A percentile compares a stretch with the other conserved stretches of the same genome.
phyloP scores from a whole-genome alignment of 495 filamentous ascomycete genomes.

The Paragyromitra xinjiangensis region DNA sequence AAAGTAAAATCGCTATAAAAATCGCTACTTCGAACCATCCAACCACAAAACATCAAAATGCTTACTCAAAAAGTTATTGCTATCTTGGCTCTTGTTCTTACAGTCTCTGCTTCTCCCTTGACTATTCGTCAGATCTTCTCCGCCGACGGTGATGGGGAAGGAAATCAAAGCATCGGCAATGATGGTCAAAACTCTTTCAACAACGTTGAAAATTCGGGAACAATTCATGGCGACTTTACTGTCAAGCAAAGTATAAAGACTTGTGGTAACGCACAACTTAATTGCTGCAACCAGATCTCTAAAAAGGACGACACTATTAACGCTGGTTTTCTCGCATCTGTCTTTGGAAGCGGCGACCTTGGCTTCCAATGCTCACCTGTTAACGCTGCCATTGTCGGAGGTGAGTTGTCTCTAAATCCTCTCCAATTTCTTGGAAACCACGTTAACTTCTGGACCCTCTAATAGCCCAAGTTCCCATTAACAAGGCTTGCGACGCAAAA shows the following conservation, averaged over 20 bases:
- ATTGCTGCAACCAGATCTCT: constrained; percentile 20
- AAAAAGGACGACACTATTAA: constrained; percentile 21
- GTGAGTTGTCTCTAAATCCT: background rate
- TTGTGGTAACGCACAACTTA: constrained; percentile 39
- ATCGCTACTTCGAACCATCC: background rate
- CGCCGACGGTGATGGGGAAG: background rate
- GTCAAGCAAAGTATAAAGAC: constrained; percentile 18
- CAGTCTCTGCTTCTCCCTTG: constrained; percentile 26
- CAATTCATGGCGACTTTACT: constrained; percentile 22
- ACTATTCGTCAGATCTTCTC: background rate
- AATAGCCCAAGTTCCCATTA: constrained; percentile 9
- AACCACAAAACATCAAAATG: constrained; percentile 10
- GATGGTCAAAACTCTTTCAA: constrained; percentile 33
- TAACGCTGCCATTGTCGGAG: background rate
- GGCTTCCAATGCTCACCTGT: constrained; percentile 17
- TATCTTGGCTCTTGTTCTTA: constrained; percentile 17
- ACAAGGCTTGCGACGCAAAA: constrained; percentile 4
- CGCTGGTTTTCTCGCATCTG: background rate
- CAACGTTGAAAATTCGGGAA: constrained; percentile 8
- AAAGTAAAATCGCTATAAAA: background rate
- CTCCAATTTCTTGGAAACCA: background rate
- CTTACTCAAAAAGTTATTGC: constrained; percentile 21
- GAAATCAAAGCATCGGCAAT: constrained; percentile 37
- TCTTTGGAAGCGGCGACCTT: constrained; percentile 18
- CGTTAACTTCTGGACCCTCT: background rate